phyloP scores from a whole-genome alignment of 2,329 filamentous ascomycete species.

The Dendrostoma leiphaemia region DNA sequence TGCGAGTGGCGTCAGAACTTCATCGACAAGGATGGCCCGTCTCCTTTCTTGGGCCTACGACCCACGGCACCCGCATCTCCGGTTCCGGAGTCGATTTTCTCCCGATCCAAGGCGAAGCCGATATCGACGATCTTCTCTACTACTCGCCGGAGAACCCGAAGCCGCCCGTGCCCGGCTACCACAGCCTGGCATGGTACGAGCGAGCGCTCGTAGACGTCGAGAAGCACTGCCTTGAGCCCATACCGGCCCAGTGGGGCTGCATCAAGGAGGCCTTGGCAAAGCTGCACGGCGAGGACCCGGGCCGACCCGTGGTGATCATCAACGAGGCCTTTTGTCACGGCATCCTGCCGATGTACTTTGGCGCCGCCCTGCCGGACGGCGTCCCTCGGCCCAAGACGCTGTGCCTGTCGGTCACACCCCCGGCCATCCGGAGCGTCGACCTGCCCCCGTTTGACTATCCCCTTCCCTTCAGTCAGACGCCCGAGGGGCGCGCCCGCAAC shows the following conservation, averaged over 20 bases:
- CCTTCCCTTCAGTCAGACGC: slow-evolving; percentile 29
- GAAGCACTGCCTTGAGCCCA: slow-evolving; percentile 29
- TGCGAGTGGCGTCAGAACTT: slow-evolving; percentile 33
- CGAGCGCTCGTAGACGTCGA: slow-evolving; percentile 32
- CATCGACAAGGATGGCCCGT: slow-evolving; percentile 29
- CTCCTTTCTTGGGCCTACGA: slow-evolving; percentile 34
- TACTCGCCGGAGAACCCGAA: slow-evolving; percentile 23
- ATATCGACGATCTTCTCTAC: slow-evolving; percentile 33
- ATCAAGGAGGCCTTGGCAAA: slow-evolving; percentile 26
- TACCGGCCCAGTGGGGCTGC: slow-evolving; percentile 33
- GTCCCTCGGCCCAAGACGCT: slow-evolving; percentile 25
- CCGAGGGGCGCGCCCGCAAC: slow-evolving; percentile 25
- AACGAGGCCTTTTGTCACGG: slow-evolving; percentile 36
- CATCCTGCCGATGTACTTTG: slow-evolving; percentile 31
- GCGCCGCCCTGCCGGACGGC: slow-evolving; percentile 25
- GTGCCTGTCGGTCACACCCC: slow-evolving; percentile 36
- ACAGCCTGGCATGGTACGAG: slow-evolving; percentile 25
- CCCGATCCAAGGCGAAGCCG: slow-evolving; percentile 29
- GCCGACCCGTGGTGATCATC: slow-evolving; percentile 28
- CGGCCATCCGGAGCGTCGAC: slow-evolving; percentile 33
- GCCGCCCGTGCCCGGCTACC: slow-evolving; percentile 25
- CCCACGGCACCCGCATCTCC: slow-evolving; percentile 33
- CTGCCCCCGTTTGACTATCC: slow-evolving; percentile 33
- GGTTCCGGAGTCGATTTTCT: slow-evolving; percentile 31
- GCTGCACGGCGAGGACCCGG: slow-evolving; percentile 22